Conservation (phyloP, 768 basidiomycete species). For the Trametes meyenii region DNA sequence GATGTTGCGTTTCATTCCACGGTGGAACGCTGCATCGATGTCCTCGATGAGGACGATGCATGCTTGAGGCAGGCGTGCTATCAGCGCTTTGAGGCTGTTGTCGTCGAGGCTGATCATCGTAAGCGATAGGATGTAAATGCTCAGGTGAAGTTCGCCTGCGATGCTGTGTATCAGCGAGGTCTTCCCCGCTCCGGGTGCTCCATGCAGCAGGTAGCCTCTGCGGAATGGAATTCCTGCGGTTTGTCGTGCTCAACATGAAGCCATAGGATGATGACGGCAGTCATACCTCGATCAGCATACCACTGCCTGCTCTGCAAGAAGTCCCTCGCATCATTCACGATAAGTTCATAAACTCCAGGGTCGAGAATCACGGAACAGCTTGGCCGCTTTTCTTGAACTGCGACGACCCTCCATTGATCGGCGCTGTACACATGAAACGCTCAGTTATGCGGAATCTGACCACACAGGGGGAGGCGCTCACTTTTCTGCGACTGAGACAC, state of each 20-base stretch:
- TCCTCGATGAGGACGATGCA: conserved; percentile 85
- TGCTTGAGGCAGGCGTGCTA: conserved; percentile 64
- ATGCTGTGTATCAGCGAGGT: conserved; percentile 77
- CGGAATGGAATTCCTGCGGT: conserved; percentile 66
- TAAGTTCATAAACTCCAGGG: conserved; percentile 63
- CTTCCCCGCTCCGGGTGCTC: conserved; percentile 78
- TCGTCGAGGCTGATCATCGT: conserved; percentile 68
- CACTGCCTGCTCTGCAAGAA: conserved; percentile 70
- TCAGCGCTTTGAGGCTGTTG: conserved; percentile 54
- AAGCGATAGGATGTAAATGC: conserved; percentile 74
- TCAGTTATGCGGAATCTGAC: neutral
- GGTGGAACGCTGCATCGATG: conserved; percentile 75
- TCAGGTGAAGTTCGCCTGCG: conserved; percentile 75
- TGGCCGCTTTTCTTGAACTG: conserved; percentile 65
- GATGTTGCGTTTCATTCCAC: conserved; percentile 34
- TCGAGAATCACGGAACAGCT: conserved; percentile 71
- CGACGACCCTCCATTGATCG: conserved; percentile 56
- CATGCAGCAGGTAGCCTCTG: conserved; percentile 77
- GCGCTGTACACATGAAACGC: neutral
- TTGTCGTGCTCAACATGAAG: neutral
- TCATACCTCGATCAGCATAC: conserved; percentile 67
- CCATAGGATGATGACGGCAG: neutral
- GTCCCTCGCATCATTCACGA: conserved; percentile 70
- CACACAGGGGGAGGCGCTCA: conserved; percentile 23
- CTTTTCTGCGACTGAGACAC: conserved; percentile 54